phyloP scores from a whole-genome alignment of 169 alveolate genomes.

The Plasmodium coatneyi region DNA sequence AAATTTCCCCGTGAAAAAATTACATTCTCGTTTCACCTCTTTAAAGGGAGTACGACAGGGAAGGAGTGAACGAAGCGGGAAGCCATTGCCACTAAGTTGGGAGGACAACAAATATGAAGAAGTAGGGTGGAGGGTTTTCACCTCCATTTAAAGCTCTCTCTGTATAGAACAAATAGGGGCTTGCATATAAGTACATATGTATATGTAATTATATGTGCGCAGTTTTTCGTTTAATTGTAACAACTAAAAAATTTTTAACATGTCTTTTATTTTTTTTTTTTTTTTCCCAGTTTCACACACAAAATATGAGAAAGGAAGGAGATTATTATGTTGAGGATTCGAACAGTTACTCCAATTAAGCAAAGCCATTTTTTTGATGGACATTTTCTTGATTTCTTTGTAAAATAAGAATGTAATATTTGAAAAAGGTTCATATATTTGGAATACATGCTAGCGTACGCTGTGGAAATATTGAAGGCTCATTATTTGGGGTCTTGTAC shows the following conservation, averaged over 20 bases:
- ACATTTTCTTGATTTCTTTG: background rate
- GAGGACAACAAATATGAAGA: slow-evolving; percentile 27
- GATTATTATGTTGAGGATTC: slow-evolving; percentile 32
- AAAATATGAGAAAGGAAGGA: slow-evolving; percentile 52
- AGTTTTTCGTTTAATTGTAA: slow-evolving; percentile 5
- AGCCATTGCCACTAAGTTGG: slow-evolving; percentile 21
- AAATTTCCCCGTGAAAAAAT: background rate
- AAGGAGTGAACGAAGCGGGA: slow-evolving; percentile 3
- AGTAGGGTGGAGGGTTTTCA: background rate
- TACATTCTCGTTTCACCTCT: background rate
- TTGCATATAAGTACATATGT: background rate
- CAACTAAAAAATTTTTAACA: background rate
- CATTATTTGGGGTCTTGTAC: background rate
- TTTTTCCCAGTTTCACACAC: slow-evolving; percentile 30
- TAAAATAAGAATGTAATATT: background rate
- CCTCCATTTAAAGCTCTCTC: background rate
- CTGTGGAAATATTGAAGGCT: background rate
- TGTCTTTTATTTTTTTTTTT: slow-evolving; percentile 14
- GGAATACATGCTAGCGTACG: background rate
- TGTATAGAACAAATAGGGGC: background rate
- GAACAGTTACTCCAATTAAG: slow-evolving; percentile 14
- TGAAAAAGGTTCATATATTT: background rate
- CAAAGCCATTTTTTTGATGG: background rate
- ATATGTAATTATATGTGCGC: background rate
- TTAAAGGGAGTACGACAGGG: slow-evolving; percentile 8